Percentiles rank a stretch among this genome's conserved stretches.
phyloP scores from a whole-genome alignment of 2,329 filamentous ascomycete species.

The Zasmidium cellare region DNA sequence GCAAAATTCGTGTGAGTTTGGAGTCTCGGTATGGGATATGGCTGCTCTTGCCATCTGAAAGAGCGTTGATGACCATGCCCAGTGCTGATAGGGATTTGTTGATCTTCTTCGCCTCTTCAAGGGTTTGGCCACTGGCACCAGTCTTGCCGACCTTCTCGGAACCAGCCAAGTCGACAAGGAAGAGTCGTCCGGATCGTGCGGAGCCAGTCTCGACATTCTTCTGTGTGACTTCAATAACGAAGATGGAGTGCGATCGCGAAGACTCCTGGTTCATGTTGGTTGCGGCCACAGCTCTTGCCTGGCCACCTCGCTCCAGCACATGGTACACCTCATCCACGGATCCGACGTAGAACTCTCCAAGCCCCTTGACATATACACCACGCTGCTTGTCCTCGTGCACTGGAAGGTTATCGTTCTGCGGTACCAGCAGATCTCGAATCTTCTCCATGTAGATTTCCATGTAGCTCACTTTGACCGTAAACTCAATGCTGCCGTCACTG shows the following conservation, averaged over 20 bases:
- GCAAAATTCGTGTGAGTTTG: constrained; percentile 92
- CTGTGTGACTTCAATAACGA: constrained; percentile 93
- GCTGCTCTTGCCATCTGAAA: constrained; percentile 95
- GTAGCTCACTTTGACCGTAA: constrained; percentile 97
- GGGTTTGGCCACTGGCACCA: constrained; percentile 91
- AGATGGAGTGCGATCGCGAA: constrained; percentile 96
- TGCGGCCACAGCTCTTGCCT: constrained; percentile 84
- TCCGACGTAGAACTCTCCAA: constrained; percentile 92
- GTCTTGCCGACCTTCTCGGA: constrained; percentile 99
- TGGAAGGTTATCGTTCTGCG: constrained; percentile 92
- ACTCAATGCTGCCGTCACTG: constrained; percentile 91
- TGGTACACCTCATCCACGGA: constrained; percentile 95
- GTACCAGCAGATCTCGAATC: constrained; percentile 88
- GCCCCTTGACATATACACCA: constrained; percentile 93
- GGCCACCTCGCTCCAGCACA: constrained; percentile 90
- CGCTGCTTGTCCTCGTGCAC: constrained; percentile 98
- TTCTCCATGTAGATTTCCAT: constrained; percentile 99
- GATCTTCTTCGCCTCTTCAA: constrained; percentile 99
- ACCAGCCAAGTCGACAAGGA: constrained; percentile 96
- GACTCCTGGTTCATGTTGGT: constrained; percentile 99
- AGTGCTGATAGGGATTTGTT: constrained; percentile 98
- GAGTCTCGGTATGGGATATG: constrained; percentile 97
- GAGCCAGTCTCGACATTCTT: constrained; percentile 97
- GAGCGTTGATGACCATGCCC: constrained; percentile 97
- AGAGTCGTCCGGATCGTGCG: constrained; percentile 92